Conservation (phyloP, 768 basidiomycete genomes). For the Pleurotus eryngii region DNA sequence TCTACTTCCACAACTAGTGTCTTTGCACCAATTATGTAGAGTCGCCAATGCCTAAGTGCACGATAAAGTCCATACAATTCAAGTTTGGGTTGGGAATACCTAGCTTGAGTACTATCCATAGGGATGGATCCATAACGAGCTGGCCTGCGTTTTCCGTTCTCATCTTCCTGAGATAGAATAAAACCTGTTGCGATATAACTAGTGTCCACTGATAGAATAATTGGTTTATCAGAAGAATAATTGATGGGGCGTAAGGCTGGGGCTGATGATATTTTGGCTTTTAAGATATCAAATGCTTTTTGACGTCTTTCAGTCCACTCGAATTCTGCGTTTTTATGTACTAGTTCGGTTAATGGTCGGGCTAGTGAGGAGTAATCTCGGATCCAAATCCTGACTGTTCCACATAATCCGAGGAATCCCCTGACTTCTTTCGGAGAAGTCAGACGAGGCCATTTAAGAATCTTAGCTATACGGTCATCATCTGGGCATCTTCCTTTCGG, state of each 20-base stretch:
- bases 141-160: slow-evolving; percentile 14
- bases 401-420: too few relatives aligned
- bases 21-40: slow-evolving; percentile 16
- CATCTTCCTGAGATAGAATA: slow-evolving; percentile 18
- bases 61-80: slow-evolving; percentile 31
- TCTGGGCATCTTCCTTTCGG: slow-evolving; percentile 25
- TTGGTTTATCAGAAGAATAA: slow-evolving; percentile 8
- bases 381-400: too few relatives aligned
- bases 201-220: slow-evolving; percentile 23
- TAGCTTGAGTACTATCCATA: slow-evolving; percentile 19
- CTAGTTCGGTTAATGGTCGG: too few relatives aligned
- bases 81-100: slow-evolving; percentile 31
- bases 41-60: slow-evolving; percentile 17
- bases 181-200: too few relatives aligned
- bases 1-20: slow-evolving; percentile 3
- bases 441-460: slow-evolving; percentile 21
- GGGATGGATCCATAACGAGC: slow-evolving; percentile 26
- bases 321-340: slow-evolving; percentile 14
- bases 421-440: slow-evolving; percentile 9
- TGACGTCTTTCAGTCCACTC: slow-evolving; percentile 13
- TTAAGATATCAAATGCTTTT: too few relatives aligned
- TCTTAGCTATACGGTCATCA: slow-evolving; percentile 9
- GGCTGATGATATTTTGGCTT: too few relatives aligned
- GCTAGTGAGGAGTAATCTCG: too few relatives aligned
- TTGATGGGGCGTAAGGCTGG: too few relatives aligned